phyloP scores from a whole-genome alignment of 306 rosid species.

The Vicia sativa region DNA sequence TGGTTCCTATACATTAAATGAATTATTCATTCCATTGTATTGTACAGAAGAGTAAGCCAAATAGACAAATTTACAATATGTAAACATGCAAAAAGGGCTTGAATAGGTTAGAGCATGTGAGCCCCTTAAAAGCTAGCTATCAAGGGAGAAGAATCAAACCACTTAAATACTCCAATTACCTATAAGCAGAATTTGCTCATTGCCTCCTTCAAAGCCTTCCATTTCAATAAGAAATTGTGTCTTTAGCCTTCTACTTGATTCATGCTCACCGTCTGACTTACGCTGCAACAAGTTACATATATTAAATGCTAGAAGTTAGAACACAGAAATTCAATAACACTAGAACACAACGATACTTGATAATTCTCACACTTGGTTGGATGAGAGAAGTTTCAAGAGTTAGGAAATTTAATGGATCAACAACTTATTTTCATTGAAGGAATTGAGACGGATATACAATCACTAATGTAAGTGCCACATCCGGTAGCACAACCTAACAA shows the following conservation, averaged over 20 bases:
- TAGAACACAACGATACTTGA: no score
- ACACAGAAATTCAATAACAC: no score
- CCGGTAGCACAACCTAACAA: no score
- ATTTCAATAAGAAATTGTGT: constrained; percentile 98
- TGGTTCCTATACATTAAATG: background rate
- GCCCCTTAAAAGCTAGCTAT: background rate
- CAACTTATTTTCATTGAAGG: no score
- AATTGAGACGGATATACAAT: no score
- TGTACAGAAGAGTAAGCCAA: background rate
- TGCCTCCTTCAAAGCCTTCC: constrained; percentile 94
- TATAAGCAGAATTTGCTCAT: constrained; percentile 85
- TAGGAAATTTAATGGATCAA: no score
- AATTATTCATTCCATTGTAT: constrained; percentile 8
- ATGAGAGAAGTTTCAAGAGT: no score
- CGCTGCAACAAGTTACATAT: constrained; percentile 58
- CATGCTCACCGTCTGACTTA: constrained; percentile 96
- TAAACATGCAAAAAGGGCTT: background rate
- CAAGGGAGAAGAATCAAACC: background rate
- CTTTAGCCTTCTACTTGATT: constrained; percentile 94
- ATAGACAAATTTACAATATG: background rate
- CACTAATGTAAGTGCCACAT: no score
- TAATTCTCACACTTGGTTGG: no score
- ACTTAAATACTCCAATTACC: constrained; percentile 50
- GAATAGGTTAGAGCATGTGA: background rate
- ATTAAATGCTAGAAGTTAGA: background rate